Base-by-base conservation (phyloP, 2,329 filamentous ascomycete genomes). In the Penicillium rolfsii region DNA sequence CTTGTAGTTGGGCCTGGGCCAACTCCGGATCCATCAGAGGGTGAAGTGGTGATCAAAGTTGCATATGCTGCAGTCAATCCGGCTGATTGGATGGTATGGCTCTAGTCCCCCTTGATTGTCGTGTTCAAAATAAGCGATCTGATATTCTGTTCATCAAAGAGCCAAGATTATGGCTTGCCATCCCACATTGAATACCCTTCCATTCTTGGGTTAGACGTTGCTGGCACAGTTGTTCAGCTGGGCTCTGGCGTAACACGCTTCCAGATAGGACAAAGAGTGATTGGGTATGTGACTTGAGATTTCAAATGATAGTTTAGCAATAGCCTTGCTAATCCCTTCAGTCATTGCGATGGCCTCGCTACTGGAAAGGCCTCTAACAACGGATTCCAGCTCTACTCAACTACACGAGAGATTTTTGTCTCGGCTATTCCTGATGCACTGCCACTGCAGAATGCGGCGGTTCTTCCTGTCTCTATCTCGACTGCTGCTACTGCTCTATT, bases 171-270 rank as follows among this genome's bases (percentile, higher is more conserved):
- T 12, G 26, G 14, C 9, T 24, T 48, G 8, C 45, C 45, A n/a
- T 24, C 45, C n/a, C 45, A 48, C 45, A 48, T 48, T 26, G n/a
- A 28, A 4, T 65, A 62, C 22, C 63, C 63, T 45, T 62, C 19
- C 49, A 71, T 79, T 30, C 65, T 79, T 28, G 81, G 81, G 12
- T 70, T 67, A 14, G 81, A 83, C 65, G 73, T 81, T 3, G 79
- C 81, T 0, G 81, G 81, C 9, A 78, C 80, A 56, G 73, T 83
- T 12, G 67, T 78, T 35, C 78, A 82, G 62, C 75, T 83, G 4
- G 82, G 70, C 11, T 57, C 63, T 0, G 50, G 62, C 6, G 71
- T 73, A 1, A 66, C 64, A 1, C 55, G 65, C 19, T 74, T 74
- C 58, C 64, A 70, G 52, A 57, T 70, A n/a, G 71, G 69, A 5